Evolutionary conservation across 176 grass and related monocot species (phyloP).

Genomic region (Musa itinerans): DNA sequence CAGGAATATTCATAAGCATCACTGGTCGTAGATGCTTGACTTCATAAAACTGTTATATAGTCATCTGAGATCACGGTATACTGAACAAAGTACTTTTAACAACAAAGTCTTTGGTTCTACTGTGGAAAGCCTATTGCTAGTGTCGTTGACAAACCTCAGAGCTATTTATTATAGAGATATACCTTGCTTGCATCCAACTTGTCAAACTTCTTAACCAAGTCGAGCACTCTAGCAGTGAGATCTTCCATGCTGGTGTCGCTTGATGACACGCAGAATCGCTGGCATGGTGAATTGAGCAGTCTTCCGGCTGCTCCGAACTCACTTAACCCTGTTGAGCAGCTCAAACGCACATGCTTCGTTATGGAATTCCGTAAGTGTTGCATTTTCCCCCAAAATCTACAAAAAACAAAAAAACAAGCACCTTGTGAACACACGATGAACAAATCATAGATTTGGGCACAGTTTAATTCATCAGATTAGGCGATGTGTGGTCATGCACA

Average conservation of each 20-base stretch:
- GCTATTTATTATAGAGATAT: not conserved
- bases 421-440: not conserved
- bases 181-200: slow-evolving; percentile 52
- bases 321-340: not conserved
- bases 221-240: slow-evolving; percentile 33
- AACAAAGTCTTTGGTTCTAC: not conserved
- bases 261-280: slow-evolving; percentile 6
- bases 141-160: not conserved
- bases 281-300: not conserved
- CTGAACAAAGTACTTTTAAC: not conserved
- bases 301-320: not conserved
- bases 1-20: too few species aligned
- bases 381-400: not conserved
- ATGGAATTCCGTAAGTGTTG: not conserved
- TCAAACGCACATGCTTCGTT: not conserved
- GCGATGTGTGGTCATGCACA: too few species aligned
- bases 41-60: not conserved
- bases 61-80: not conserved
- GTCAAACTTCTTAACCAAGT: slow-evolving; percentile 54
- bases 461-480: too few species aligned
- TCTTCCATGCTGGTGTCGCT: not conserved
- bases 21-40: too few species aligned
- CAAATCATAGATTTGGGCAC: too few species aligned
- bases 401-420: not conserved
- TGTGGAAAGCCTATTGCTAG: not conserved